A percentile compares a stretch with the other conserved stretches of the same genome.
Conservation (phyloP, 139 green algal genomes). For the Monoraphidium neglectum region DNA sequence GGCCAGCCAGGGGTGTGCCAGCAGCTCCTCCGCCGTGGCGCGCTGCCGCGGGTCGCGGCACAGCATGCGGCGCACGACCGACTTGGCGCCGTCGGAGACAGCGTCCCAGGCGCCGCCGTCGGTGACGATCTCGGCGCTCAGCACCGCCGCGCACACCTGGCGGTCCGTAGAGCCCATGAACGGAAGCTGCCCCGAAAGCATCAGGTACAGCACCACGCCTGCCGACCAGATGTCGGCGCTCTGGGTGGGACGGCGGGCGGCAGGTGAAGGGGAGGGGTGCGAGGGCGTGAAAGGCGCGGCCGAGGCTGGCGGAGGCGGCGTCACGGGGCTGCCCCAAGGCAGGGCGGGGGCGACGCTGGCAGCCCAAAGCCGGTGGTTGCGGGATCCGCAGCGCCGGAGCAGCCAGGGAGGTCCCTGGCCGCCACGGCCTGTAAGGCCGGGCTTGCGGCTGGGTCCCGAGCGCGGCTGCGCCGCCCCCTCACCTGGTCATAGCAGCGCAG, state of each 20-base stretch:
- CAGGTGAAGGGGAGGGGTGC: no score
- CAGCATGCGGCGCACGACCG: conserved; percentile 46
- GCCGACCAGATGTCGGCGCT: conserved; percentile 82
- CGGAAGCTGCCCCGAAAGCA: conserved; percentile 51
- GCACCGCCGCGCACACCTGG: conserved; percentile 30
- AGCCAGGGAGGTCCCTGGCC: no score
- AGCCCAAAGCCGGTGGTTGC: no score
- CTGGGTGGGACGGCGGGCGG: conserved; percentile 22
- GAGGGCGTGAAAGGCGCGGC: not conserved
- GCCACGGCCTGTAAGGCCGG: no score
- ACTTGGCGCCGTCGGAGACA: conserved; percentile 29
- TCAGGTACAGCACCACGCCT: conserved; percentile 81
- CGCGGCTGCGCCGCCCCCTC: not conserved
- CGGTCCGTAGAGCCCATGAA: conserved; percentile 37
- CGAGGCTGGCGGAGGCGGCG: no score
- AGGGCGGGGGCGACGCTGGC: no score
- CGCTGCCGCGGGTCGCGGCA: conserved; percentile 36
- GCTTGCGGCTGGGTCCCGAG: not conserved
- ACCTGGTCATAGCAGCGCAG: conserved; percentile 43
- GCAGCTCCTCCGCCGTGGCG: conserved; percentile 35
- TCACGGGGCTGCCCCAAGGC: no score
- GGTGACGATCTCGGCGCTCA: conserved; percentile 42
- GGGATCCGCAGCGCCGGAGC: no score
- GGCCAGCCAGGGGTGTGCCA: conserved; percentile 34
- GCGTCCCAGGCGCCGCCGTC: conserved; percentile 29